These are phyloP conservation scores for Gnomoniopsis sp. DNA, from an alignment of 2,329 filamentous ascomycete genomes.

Conservation along the genomic window DNA sequence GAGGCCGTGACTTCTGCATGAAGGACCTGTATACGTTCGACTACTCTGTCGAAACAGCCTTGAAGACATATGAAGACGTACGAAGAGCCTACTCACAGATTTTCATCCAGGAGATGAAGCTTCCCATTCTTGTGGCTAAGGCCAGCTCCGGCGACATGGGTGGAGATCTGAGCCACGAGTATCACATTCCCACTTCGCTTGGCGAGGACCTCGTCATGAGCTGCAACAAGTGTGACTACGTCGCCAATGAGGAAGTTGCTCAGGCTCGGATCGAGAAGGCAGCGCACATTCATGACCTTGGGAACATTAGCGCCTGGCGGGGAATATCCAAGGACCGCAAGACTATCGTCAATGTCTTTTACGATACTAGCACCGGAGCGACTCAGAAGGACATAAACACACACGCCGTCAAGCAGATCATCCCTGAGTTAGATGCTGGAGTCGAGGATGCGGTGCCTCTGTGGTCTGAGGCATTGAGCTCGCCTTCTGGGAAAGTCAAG, in stretches of 20 bases:
- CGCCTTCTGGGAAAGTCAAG: background rate
- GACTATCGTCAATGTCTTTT: constrained; percentile 69
- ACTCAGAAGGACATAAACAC: constrained; percentile 40
- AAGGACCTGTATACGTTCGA: constrained; percentile 99
- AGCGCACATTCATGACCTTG: background rate
- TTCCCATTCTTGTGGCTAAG: constrained; percentile 81
- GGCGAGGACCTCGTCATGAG: constrained; percentile 84
- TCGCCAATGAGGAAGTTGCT: constrained; percentile 86
- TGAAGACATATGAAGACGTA: constrained; percentile 77
- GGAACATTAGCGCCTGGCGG: constrained; percentile 41
- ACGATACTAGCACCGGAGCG: constrained; percentile 28
- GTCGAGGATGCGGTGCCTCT: constrained; percentile 56
- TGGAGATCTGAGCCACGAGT: constrained; percentile 89
- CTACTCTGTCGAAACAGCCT: constrained; percentile 59
- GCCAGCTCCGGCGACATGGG: constrained; percentile 97
- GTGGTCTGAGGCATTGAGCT: constrained; percentile 45
- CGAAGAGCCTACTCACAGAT: constrained; percentile 70
- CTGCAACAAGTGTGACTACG: constrained; percentile 70
- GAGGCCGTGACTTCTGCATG: constrained; percentile 92
- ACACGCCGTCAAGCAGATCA: constrained; percentile 61
- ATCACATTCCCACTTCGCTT: constrained; percentile 74
- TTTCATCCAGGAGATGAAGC: constrained; percentile 70
- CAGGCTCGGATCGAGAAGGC: constrained; percentile 24
- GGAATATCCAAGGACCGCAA: constrained; percentile 66
- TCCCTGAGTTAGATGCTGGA: constrained; percentile 68